Percentiles rank a stretch among this genome's conserved stretches.
Evolutionary conservation across 2,329 filamentous ascomycete genomes (phyloP).

Genomic region (Tetracladium maxilliforme): DNA sequence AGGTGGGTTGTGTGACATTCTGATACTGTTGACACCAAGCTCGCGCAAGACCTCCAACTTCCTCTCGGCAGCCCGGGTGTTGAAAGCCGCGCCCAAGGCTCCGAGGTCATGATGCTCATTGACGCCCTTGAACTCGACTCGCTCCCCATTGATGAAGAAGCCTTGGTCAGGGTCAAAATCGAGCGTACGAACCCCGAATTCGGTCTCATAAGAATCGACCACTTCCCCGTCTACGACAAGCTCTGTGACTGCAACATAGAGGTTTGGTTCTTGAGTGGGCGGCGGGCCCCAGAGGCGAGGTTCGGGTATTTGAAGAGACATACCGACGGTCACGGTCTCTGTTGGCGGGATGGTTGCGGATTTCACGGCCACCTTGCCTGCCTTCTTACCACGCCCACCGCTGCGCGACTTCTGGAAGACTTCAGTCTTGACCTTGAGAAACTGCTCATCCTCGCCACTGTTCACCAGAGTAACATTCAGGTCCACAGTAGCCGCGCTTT

Average conservation of each 20-base stretch:
- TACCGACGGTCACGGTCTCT: no score
- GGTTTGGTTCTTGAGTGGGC: conserved; percentile 27
- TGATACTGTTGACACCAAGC: conserved; percentile 32
- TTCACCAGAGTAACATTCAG: conserved; percentile 31
- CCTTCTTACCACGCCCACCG: no score
- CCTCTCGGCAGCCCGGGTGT: conserved; percentile 28
- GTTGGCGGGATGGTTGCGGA: no score
- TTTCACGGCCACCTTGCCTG: no score
- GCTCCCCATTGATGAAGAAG: conserved; percentile 28
- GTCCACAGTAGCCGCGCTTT: conserved; percentile 25
- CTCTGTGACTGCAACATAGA: conserved; percentile 29
- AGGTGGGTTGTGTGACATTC: conserved; percentile 37
- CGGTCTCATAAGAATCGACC: conserved; percentile 30
- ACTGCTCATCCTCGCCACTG: conserved; percentile 4
- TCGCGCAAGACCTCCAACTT: conserved; percentile 33
- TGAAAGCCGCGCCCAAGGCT: conserved; percentile 32
- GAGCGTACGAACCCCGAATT: conserved; percentile 31
- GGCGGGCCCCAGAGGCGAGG: conserved; percentile 32
- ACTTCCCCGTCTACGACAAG: conserved; percentile 11
- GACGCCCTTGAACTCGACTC: conserved; percentile 26
- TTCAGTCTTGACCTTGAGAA: background rate
- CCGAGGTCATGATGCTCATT: conserved; percentile 37
- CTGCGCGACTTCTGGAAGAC: conserved; percentile 1
- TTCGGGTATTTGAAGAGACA: no score
- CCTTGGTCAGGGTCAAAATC: conserved; percentile 23